Conservation (phyloP, 805 yeast genomes). For the Wickerhamiella dianesei region DNA sequence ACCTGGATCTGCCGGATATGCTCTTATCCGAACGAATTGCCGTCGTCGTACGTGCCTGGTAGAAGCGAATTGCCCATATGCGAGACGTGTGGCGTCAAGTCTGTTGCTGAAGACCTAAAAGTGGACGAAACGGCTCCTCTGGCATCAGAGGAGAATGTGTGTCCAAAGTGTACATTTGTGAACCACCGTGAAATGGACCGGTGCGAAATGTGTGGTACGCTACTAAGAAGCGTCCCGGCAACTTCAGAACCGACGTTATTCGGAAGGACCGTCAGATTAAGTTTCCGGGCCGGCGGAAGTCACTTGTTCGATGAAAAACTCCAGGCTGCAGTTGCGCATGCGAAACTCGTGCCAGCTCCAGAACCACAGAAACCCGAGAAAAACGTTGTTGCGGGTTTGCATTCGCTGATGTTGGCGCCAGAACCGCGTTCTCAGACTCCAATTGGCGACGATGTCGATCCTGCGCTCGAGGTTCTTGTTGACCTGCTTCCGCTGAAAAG, state of each 20-base stretch:
- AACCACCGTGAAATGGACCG: constrained; percentile 65
- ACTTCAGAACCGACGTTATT: constrained; percentile 17
- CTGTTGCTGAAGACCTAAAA: constrained; percentile 29
- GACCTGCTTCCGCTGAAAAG: not conserved
- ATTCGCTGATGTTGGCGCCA: not conserved
- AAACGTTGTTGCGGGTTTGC: not conserved
- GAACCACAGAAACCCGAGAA: not conserved
- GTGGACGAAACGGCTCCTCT: constrained; percentile 12
- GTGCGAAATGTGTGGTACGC: constrained; percentile 82
- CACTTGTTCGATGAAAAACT: constrained; percentile 35
- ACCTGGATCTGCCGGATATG: constrained; percentile 89
- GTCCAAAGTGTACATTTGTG: constrained; percentile 59
- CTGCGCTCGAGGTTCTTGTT: not conserved
- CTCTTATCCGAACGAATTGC: constrained; percentile 44
- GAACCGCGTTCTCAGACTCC: not conserved
- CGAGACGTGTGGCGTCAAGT: constrained; percentile 48
- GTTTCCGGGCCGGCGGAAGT: constrained; percentile 66
- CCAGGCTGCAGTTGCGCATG: not conserved
- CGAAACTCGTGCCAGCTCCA: not conserved
- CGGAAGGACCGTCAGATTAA: constrained; percentile 18
- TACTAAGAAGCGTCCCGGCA: constrained; percentile 24
- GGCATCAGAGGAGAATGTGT: constrained; percentile 20
- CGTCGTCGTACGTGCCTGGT: constrained; percentile 22
- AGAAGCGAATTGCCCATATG: constrained; percentile 34
- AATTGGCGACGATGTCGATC: not conserved